phyloP scores from a whole-genome alignment of 352 stramenopile genomes.

The Peronospora belbahrii region DNA sequence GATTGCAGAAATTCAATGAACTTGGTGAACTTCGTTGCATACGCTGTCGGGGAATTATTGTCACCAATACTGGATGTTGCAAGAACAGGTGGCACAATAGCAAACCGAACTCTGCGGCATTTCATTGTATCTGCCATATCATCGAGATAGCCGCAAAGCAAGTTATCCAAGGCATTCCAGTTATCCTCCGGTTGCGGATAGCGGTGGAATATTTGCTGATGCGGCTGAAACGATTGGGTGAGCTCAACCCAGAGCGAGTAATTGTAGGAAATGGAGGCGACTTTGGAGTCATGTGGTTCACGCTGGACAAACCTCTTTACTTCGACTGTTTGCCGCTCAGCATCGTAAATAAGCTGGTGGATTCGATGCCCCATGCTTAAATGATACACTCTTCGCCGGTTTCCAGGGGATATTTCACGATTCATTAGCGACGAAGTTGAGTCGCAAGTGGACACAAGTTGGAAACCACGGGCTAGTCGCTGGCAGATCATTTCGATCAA shows the following conservation, averaged over 20 bases:
- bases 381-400: constrained; percentile 37
- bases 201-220: constrained; percentile 65
- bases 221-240: constrained; percentile 59
- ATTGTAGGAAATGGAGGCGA: constrained; percentile 45
- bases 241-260: constrained; percentile 66
- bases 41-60: constrained; percentile 15
- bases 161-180: constrained; percentile 70
- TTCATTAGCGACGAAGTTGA: constrained; percentile 26
- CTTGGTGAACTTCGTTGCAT: constrained; percentile 47
- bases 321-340: constrained; percentile 63
- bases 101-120: constrained; percentile 63
- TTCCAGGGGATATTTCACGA: constrained; percentile 14
- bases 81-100: constrained; percentile 38
- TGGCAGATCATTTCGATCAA: constrained; percentile 81
- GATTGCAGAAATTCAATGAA: constrained; percentile 64
- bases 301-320: constrained; percentile 71
- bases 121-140: constrained; percentile 68
- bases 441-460: constrained; percentile 49
- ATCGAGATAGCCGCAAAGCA: constrained; percentile 69
- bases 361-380: constrained; percentile 79
- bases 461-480: constrained; percentile 65
- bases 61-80: constrained; percentile 1
- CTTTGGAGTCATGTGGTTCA: constrained; percentile 21
- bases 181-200: constrained; percentile 67
- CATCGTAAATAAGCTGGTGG: constrained; percentile 73